These are phyloP conservation scores for Pugionium dolabratum DNA, from an alignment of 345 rosid genomes.

Conservation along the genomic window DNA sequence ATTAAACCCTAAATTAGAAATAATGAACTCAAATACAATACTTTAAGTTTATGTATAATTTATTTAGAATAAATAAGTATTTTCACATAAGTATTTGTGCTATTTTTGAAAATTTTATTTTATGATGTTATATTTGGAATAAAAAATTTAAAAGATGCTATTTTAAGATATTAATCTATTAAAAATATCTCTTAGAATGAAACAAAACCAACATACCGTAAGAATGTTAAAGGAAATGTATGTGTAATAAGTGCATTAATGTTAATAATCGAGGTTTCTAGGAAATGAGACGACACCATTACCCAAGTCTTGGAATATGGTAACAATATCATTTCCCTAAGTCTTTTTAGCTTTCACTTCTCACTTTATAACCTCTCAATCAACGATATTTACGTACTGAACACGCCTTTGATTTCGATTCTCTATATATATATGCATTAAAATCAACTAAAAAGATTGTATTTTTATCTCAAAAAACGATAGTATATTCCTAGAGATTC, in stretches of 20 bases:
- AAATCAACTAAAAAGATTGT: constrained; percentile 22
- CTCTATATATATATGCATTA: constrained; percentile 24
- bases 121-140: too few species aligned
- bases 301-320: constrained; percentile 38
- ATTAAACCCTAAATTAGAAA: too few species aligned
- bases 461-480: not conserved
- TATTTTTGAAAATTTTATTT: too few species aligned
- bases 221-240: not conserved
- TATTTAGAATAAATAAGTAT: too few species aligned
- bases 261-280: constrained; percentile 39
- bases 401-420: constrained; percentile 41
- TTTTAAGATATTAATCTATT: too few species aligned
- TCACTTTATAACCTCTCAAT: constrained; percentile 22
- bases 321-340: constrained; percentile 38
- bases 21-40: too few species aligned
- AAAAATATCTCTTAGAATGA: too few species aligned
- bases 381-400: constrained; percentile 25
- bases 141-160: too few species aligned
- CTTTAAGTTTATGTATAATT: too few species aligned
- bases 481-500: not conserved
- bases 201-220: not conserved
- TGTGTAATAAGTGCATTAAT: constrained; percentile 35
- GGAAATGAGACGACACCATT: constrained; percentile 38
- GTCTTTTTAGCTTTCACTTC: constrained; percentile 33
- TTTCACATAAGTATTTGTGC: too few species aligned